These are phyloP conservation scores for Aphanoascus verrucosus DNA, from an alignment of 2,329 filamentous ascomycete species.

Conservation along the genomic window DNA sequence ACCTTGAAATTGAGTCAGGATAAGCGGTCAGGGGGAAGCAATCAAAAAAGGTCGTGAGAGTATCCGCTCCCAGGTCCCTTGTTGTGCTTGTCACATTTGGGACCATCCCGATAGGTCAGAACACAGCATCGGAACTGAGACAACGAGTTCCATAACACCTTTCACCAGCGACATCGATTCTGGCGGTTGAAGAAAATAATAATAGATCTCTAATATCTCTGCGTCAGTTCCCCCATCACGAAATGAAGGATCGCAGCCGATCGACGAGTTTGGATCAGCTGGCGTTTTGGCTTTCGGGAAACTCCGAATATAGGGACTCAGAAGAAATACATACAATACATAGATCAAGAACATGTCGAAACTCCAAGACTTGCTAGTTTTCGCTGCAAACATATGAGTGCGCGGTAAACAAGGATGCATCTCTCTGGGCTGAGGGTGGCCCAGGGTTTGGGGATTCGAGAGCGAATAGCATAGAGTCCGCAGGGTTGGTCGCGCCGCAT, in stretches of 20 bases:
- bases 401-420: too few relatives aligned
- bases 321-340: too few relatives aligned
- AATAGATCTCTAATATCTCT: neutral
- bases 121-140: slow-evolving; percentile 1
- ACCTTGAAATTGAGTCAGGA: too few relatives aligned
- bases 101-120: neutral
- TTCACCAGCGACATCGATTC: neutral
- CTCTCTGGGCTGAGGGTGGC: too few relatives aligned
- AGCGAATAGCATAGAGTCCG: neutral
- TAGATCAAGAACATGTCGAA: too few relatives aligned
- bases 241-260: neutral
- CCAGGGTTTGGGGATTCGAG: neutral
- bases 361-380: too few relatives aligned
- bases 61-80: neutral
- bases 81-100: neutral
- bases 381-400: too few relatives aligned
- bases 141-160: neutral
- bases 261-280: slow-evolving; percentile 4
- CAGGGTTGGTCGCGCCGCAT: too few relatives aligned
- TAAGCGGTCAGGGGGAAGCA: too few relatives aligned
- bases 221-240: too few relatives aligned
- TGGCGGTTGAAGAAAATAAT: neutral
- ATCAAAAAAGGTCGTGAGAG: too few relatives aligned
- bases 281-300: slow-evolving; percentile 4
- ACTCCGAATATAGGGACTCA: neutral